Evolutionary conservation across 768 basidiomycete species (phyloP).

Genomic region (Trametes sanguinea): DNA sequence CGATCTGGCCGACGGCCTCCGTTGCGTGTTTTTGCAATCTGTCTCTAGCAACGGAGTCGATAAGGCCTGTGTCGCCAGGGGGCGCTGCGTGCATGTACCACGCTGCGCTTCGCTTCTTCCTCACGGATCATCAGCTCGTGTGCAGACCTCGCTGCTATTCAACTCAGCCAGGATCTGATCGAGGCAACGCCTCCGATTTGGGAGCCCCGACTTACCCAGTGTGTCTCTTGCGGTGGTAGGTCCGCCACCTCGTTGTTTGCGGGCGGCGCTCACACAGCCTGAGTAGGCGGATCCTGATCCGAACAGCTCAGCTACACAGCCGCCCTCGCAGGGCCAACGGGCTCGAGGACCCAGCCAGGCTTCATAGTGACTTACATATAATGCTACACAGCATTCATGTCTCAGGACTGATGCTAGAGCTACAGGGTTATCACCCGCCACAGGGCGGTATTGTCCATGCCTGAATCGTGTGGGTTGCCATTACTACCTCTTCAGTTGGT

Average conservation of each 20-base stretch:
- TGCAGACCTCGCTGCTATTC: slow-evolving; percentile 6
- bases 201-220: slow-evolving; percentile 2
- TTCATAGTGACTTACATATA: not conserved
- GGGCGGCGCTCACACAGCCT: not conserved
- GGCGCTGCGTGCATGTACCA: not conserved
- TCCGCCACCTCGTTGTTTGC: slow-evolving; percentile 4
- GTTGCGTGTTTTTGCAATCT: not conserved
- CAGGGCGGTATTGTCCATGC: not conserved
- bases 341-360: not conserved
- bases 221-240: not conserved
- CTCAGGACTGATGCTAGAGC: slow-evolving; percentile 10
- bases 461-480: not conserved
- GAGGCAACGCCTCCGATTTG: slow-evolving; percentile 1
- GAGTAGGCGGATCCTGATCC: not conserved
- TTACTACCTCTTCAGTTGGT: slow-evolving; percentile 28
- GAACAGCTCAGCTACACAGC: not conserved
- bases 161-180: slow-evolving; percentile 10
- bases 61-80: not conserved
- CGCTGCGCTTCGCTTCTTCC: not conserved
- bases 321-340: not conserved
- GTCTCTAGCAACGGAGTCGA: slow-evolving; percentile 1
- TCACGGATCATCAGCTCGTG: not conserved
- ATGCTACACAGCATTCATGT: slow-evolving; percentile 5
- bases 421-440: slow-evolving; percentile 6
- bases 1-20: not conserved